Conservation (phyloP, 331 rosid species). For the Telfairia occidentalis region DNA sequence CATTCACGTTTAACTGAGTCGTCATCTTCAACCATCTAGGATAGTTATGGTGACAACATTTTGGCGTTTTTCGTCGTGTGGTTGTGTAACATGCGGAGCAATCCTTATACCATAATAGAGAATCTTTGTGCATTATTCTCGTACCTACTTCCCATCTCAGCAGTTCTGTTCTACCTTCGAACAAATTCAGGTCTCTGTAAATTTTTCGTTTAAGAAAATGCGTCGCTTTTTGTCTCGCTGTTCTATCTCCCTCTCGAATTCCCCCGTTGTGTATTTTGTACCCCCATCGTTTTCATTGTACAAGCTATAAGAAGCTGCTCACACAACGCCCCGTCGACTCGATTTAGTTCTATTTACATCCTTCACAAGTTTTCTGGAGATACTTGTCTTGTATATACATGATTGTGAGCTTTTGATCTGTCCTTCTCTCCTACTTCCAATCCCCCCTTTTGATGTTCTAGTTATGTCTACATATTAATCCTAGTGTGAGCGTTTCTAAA, state of each 20-base stretch:
- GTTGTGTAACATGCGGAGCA: constrained; percentile 18
- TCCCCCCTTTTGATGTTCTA: neutral
- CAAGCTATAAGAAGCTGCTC: constrained; percentile 7
- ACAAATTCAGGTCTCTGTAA: constrained; percentile 61
- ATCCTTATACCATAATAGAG: constrained; percentile 16
- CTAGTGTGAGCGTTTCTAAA: neutral
- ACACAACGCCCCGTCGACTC: neutral
- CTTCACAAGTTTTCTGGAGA: constrained; percentile 12
- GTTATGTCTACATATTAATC: neutral
- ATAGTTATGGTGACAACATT: constrained; percentile 21
- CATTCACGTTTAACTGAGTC: neutral
- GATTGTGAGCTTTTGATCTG: constrained; percentile 6
- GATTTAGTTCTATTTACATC: constrained; percentile 12
- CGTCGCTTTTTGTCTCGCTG: neutral
- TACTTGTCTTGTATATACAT: neutral
- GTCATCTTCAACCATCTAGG: neutral
- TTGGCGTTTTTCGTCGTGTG: constrained; percentile 9
- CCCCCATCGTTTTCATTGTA: neutral
- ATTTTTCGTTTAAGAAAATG: constrained; percentile 39
- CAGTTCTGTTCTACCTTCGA: constrained; percentile 24
- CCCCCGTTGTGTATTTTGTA: constrained; percentile 10
- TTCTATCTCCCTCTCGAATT: constrained; percentile 12
- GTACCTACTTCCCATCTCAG: constrained; percentile 20
- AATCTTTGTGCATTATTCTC: constrained; percentile 20
- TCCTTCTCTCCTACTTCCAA: neutral